phyloP scores from a whole-genome alignment of 805 yeast species.

The Kluyveromyces siamensis region DNA sequence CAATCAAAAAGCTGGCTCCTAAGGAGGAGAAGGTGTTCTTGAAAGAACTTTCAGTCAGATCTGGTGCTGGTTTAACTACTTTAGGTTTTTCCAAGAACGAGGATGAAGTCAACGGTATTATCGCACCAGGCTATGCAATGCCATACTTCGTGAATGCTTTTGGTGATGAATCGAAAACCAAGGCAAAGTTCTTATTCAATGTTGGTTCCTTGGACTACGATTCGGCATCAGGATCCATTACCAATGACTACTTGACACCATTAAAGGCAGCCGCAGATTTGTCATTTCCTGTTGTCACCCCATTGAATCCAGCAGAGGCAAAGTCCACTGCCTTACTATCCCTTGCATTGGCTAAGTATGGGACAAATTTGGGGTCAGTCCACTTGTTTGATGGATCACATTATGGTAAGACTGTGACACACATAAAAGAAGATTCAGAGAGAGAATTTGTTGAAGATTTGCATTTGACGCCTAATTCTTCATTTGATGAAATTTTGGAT shows the following conservation, averaged over 20 bases:
- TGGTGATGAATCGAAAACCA: slow-evolving; percentile 22
- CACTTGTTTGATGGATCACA: slow-evolving; percentile 77
- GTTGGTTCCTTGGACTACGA: slow-evolving; percentile 74
- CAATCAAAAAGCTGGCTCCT: slow-evolving; percentile 49
- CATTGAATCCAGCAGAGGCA: slow-evolving; percentile 52
- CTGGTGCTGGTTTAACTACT: slow-evolving; percentile 76
- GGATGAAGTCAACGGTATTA: slow-evolving; percentile 31
- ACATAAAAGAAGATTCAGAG: slow-evolving; percentile 11
- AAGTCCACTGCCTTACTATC: slow-evolving; percentile 61
- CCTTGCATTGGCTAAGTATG: slow-evolving; percentile 46
- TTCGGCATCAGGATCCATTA: slow-evolving; percentile 39
- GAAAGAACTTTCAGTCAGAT: slow-evolving; percentile 54
- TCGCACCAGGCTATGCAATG: slow-evolving; percentile 63
- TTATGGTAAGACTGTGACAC: slow-evolving; percentile 16
- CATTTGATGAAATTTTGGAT: slow-evolving; percentile 20
- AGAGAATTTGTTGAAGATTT: slow-evolving; percentile 7
- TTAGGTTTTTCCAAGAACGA: slow-evolving; percentile 48
- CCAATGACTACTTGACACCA: slow-evolving; percentile 55
- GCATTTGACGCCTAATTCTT: slow-evolving; percentile 9
- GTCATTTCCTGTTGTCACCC: slow-evolving; percentile 60
- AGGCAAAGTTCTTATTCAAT: slow-evolving; percentile 56
- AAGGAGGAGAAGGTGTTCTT: slow-evolving; percentile 9
- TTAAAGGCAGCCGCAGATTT: slow-evolving; percentile 53
- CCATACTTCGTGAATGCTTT: slow-evolving; percentile 59
- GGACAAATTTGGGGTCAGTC: slow-evolving; percentile 37